A percentile compares a stretch with the other conserved stretches of the same genome.
Conservation (phyloP, 495 filamentous ascomycete genomes). For the Talaromyces thailandensis region DNA sequence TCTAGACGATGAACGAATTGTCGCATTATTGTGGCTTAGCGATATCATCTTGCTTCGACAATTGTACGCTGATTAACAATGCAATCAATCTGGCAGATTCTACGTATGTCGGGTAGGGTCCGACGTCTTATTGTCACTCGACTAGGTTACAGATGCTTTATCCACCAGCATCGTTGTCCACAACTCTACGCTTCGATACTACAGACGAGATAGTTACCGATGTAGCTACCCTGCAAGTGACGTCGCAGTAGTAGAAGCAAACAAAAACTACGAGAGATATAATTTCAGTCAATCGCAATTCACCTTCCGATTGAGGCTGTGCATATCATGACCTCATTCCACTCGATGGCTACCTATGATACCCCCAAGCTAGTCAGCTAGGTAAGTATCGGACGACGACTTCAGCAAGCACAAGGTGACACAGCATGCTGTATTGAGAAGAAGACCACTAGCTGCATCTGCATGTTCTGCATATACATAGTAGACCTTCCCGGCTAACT, state of each 20-base stretch:
- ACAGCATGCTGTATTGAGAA: not conserved
- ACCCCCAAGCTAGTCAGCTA: not conserved
- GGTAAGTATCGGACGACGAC: not conserved
- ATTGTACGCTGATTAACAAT: not conserved
- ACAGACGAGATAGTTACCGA: not conserved
- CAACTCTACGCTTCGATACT: not conserved
- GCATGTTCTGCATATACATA: constrained; percentile 2
- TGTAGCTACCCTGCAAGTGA: not conserved
- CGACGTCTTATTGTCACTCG: not conserved
- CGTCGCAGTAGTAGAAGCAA: not conserved
- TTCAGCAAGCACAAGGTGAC: not conserved
- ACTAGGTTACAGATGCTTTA: not conserved
- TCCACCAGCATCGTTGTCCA: too few species aligned
- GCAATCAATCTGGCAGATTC: not conserved
- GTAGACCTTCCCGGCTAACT: not conserved
- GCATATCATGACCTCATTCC: constrained; percentile 9
- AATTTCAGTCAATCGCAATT: not conserved
- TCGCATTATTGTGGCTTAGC: not conserved
- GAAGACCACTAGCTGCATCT: not conserved
- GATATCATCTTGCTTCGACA: not conserved
- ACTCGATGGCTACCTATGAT: not conserved
- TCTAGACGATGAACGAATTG: not conserved
- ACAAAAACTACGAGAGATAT: not conserved
- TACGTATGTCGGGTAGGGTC: not conserved
- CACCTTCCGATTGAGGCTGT: constrained; percentile 1